Evolutionary conservation across 345 rosid genomes (phyloP).

Genomic region (Eucalyptus lansdowneana): DNA sequence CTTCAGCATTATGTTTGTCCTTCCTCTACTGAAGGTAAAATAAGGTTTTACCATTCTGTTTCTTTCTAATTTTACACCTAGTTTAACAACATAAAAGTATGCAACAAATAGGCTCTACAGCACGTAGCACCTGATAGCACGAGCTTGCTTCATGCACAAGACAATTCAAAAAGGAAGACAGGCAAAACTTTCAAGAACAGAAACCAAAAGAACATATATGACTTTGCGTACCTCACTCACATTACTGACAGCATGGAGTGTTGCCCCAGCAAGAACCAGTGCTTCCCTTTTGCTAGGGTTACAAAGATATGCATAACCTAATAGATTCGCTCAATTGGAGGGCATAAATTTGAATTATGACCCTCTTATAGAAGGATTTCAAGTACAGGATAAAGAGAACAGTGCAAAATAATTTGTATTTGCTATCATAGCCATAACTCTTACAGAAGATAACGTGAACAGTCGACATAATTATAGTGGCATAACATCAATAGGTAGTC

Average conservation of each 20-base stretch:
- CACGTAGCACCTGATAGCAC: background rate
- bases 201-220: background rate
- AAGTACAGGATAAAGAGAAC: background rate
- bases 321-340: background rate
- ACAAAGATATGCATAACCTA: background rate
- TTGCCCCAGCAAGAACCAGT: constrained; percentile 66
- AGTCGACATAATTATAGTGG: background rate
- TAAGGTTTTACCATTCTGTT: background rate
- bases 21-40: background rate
- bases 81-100: background rate
- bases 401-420: background rate
- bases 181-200: background rate
- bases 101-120: background rate
- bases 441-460: background rate
- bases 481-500: background rate
- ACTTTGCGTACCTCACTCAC: constrained; percentile 48
- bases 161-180: background rate
- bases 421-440: background rate
- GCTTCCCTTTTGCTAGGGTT: constrained; percentile 56
- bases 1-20: background rate
- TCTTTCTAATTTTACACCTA: background rate
- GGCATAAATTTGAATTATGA: background rate
- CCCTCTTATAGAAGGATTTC: background rate
- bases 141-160: background rate
- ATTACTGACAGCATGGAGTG: constrained; percentile 55